Base-by-base conservation (phyloP, 805 yeast species). In the Cyberlindnera sargentensis region DNA sequence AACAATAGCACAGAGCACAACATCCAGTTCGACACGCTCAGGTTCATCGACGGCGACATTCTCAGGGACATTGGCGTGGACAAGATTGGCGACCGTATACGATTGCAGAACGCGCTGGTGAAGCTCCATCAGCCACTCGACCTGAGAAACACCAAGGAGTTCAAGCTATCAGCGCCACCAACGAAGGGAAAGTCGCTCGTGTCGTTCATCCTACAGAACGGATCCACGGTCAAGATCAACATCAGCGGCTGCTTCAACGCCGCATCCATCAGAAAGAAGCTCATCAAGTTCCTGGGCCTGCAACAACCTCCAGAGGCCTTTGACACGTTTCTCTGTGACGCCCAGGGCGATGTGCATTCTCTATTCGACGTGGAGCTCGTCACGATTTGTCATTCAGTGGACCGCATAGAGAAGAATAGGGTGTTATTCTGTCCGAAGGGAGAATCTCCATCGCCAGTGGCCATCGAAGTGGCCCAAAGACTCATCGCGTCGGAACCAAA, bases 81-180 rank as follows among this genome's bases (percentile, higher is more conserved):
- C n/a, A 82, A 78, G 50, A 76, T 91, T 11, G 97, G 98, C 1
- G 98, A 93, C 60, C 67, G 96, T 27, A 68, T 91, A 23, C 68
- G 83, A 28, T 62, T 91, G 8, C 77, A 82, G 53, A 67, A 76
- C 11, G 80, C 82, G 23, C 69, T 85, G 3, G 67, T 73, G 29
- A 60, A 67, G 35, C 53, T 78, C 64, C 39, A 58, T 50, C 39
- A 51, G 54, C 34, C 47, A 20, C 28, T 39, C 7, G 27, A 36
- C 4, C 24, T 41, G 29, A 40, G 42, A 5, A 11, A 47, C 2
- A 34, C 34, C 20, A 36, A 35, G 40, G 57, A 41, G 41, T 50
- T 40, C 51, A 52, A 40, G 41, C 53, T 39, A 41, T 51, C 47
- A 26, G 53, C 48, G 35, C 51, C 51, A 15, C 49, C 61, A 37